phyloP scores from a whole-genome alignment of 2,329 filamentous ascomycete species.

The Botrytis deweyae region DNA sequence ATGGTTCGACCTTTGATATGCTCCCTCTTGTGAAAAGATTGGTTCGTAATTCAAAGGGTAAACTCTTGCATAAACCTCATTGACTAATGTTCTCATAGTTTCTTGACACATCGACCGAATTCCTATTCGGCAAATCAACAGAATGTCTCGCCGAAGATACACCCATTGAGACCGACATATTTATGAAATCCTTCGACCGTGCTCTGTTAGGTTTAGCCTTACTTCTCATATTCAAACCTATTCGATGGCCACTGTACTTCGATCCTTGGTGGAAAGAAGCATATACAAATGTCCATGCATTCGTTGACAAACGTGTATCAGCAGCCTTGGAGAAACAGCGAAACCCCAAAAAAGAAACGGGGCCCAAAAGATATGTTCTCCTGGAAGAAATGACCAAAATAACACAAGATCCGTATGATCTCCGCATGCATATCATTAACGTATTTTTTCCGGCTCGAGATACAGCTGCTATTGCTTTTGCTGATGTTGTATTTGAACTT shows the following conservation, averaged over 20 bases:
- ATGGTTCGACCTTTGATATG: slow-evolving; percentile 15
- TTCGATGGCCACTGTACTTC: slow-evolving; percentile 22
- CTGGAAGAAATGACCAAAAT: slow-evolving; percentile 1
- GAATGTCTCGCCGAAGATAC: background rate
- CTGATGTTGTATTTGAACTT: background rate
- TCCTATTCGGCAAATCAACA: slow-evolving; percentile 8
- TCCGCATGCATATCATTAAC: slow-evolving; percentile 5
- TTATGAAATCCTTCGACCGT: background rate
- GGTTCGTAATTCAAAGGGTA: background rate
- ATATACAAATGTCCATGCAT: slow-evolving; percentile 5
- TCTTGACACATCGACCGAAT: background rate
- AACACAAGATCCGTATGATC: background rate
- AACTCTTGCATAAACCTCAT: background rate
- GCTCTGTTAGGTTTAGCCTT: slow-evolving; percentile 9
- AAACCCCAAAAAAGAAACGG: background rate
- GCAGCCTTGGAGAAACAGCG: slow-evolving; percentile 18
- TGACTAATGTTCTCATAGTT: background rate
- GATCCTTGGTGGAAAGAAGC: slow-evolving; percentile 12
- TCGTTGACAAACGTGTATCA: slow-evolving; percentile 9
- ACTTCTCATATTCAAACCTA: slow-evolving; percentile 2
- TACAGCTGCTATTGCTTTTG: background rate
- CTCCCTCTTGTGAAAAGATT: background rate
- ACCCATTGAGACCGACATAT: slow-evolving; percentile 17
- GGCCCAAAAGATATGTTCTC: background rate
- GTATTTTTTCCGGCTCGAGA: slow-evolving; percentile 1